Percentiles rank a stretch among this genome's conserved stretches.
phyloP scores from a whole-genome alignment of 768 basidiomycete species.

The Pleurotus citrinopileatus region DNA sequence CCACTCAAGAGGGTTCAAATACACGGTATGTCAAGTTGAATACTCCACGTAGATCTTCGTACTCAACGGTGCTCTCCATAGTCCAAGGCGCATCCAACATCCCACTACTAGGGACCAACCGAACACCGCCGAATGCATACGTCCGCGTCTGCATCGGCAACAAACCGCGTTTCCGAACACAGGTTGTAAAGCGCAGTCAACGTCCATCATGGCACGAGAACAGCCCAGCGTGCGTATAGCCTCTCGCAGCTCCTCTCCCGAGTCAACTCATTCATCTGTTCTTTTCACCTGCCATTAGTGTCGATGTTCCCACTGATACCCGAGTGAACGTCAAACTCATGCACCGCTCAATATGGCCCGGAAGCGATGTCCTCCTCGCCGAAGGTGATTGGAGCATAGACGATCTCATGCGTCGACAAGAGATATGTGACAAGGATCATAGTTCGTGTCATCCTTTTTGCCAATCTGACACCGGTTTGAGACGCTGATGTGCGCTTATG shows the following conservation, averaged over 20 bases:
- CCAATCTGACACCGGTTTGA: background rate
- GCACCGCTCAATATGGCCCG: background rate
- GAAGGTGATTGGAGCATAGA: background rate
- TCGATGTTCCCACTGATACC: background rate
- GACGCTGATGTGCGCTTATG: background rate
- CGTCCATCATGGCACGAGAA: conserved; percentile 4
- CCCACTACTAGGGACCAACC: background rate
- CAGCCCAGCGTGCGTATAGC: conserved; percentile 1
- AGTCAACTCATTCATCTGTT: background rate
- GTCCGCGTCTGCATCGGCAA: background rate
- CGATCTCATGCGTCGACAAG: background rate
- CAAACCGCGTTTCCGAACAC: background rate
- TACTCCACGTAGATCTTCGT: background rate
- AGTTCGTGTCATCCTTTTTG: background rate
- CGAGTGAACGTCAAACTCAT: background rate
- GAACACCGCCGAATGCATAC: background rate
- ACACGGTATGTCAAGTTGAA: background rate
- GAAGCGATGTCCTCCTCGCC: background rate
- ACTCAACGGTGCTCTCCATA: background rate
- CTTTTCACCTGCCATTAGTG: background rate
- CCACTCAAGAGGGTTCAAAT: background rate
- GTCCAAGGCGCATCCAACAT: conserved; percentile 5
- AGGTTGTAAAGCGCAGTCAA: background rate
- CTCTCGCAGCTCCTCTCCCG: background rate
- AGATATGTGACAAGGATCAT: conserved; percentile 5